These are phyloP conservation scores for Amanita pseudoporphyria DNA, from an alignment of 768 basidiomycete species.

Conservation along the genomic window DNA sequence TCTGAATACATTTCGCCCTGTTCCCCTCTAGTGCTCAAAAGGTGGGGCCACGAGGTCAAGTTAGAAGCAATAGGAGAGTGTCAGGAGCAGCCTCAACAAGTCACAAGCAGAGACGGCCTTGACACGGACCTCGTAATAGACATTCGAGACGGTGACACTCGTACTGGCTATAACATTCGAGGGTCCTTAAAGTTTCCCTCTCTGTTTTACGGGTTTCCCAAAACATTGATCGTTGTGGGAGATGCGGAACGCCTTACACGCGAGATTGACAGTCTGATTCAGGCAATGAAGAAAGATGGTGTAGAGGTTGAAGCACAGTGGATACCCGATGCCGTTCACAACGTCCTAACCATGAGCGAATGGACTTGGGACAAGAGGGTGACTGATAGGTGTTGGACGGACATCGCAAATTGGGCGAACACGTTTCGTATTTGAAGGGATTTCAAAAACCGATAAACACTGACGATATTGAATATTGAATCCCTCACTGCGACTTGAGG, in stretches of 20 bases:
- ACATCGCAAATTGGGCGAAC: conserved; percentile 24
- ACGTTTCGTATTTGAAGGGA: neutral
- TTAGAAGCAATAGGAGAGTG: conserved; percentile 20
- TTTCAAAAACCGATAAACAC: too few relatives aligned
- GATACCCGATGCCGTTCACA: conserved; percentile 33
- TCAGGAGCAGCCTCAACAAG: neutral
- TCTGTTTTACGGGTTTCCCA: conserved; percentile 38
- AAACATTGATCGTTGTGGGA: conserved; percentile 34
- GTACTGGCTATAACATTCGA: too few relatives aligned
- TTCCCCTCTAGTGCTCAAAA: conserved; percentile 27
- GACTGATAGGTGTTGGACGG: conserved; percentile 26
- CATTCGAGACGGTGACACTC: neutral
- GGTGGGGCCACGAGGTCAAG: conserved; percentile 27
- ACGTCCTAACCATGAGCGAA: conserved; percentile 31
- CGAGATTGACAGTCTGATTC: conserved; percentile 33
- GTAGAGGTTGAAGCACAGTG: conserved; percentile 24
- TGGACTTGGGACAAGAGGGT: conserved; percentile 36
- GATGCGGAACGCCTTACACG: conserved; percentile 42
- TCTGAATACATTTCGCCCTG: conserved; percentile 34
- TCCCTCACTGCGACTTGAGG: too few relatives aligned
- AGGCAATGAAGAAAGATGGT: conserved; percentile 29
- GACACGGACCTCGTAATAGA: neutral
- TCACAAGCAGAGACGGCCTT: neutral
- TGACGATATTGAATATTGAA: too few relatives aligned
- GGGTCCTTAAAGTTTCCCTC: conserved; percentile 18